Base-by-base conservation (phyloP, 2,329 filamentous ascomycete genomes). In the Elsinoe arachidis region DNA sequence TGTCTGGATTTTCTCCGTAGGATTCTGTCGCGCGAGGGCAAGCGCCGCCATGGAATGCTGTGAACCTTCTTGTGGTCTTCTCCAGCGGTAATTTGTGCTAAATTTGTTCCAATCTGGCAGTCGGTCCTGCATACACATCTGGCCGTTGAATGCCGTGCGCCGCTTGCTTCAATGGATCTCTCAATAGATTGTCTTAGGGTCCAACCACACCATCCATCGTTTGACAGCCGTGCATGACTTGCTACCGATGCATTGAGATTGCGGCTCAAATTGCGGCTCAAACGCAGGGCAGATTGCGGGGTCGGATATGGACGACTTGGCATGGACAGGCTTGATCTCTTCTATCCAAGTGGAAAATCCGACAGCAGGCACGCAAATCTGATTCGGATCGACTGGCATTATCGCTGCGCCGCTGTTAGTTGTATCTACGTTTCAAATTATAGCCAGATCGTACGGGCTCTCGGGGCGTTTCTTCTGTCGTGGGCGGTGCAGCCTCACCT, bases 41-140 rank as follows among this genome's bases (percentile, higher is more conserved):
- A 52, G 43, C 19, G 41, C 41, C 46, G 38, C 47, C 26, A 51
- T 41, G 46, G 17, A 35, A 30, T 43, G 43, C 59, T 65, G 10
- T 26, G 6, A 26, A 26, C 23, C 23, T 14, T 30, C 43, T 10
- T 34, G 15, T 53, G 30, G 23, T 38, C 49, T 23, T 34, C 17
- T 53, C n/a, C 11, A 19, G 49, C 49, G 35, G 19, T 38, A 53
- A 53, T 53, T 53, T 53, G 49, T 37, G 49, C 49, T 53, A 53
- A 53, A 53, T 53, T 38, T 53, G 49, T 6, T 17, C 46, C 46
- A 51, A 51, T 37, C 26, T 51, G 46, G 26, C 33, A 34, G 46
- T 10, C 11, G 46, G 46, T 51, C 46, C 34, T 21, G 33, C 26
- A 3, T 15, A 9, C 30, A 34, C 34, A 23, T 37, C 21, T 35